These are phyloP conservation scores for Aaosphaeria arxii DNA, from an alignment of 2,329 filamentous ascomycete species.

Conservation along the genomic window DNA sequence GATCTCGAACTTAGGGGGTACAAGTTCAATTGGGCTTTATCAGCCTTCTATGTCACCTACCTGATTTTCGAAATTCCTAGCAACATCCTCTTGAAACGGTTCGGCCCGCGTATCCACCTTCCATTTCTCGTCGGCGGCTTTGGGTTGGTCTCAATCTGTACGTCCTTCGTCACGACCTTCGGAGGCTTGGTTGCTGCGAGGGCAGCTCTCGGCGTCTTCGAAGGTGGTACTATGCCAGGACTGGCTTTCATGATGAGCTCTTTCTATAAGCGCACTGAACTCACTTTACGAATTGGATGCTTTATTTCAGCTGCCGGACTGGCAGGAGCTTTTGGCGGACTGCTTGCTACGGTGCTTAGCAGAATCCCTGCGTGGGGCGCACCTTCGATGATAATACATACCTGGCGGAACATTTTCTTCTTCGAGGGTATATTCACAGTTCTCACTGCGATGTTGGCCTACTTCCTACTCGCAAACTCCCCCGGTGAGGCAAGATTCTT, in stretches of 20 bases:
- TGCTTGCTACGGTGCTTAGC: neutral
- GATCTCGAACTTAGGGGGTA: neutral
- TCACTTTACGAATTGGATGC: neutral
- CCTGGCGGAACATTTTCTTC: neutral
- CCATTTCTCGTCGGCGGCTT: neutral
- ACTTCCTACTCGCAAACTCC: neutral
- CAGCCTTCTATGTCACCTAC: neutral
- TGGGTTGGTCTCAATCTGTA: neutral
- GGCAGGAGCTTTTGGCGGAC: neutral
- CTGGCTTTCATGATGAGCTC: neutral
- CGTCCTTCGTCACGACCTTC: neutral
- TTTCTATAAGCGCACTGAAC: neutral
- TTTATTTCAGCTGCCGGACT: neutral
- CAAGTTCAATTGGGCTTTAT: neutral
- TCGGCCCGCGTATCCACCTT: neutral
- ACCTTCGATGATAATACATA: neutral
- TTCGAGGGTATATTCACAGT: neutral
- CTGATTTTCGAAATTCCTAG: neutral
- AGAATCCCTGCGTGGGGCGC: neutral
- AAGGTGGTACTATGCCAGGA: neutral
- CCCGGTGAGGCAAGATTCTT: neutral
- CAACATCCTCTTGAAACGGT: neutral
- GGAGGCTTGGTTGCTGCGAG: neutral
- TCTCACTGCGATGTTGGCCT: neutral
- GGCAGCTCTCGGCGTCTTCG: neutral